These are phyloP conservation scores for Lumnitzera racemosa DNA, from an alignment of 345 rosid species.

Conservation along the genomic window DNA sequence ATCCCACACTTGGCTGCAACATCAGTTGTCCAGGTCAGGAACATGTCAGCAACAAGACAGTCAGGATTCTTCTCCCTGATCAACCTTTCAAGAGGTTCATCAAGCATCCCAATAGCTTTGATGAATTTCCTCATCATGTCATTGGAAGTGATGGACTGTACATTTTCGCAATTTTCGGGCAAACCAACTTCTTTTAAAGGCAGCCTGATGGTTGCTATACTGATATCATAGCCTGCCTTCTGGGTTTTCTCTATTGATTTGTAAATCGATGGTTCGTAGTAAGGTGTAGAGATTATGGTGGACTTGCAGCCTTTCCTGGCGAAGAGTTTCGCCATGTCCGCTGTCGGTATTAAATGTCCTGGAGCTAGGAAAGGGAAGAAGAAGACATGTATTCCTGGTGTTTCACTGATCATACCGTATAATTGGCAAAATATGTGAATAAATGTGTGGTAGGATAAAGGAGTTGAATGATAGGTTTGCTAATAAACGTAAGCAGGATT, in stretches of 20 bases:
- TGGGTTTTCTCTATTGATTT: not conserved
- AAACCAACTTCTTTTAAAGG: constrained; percentile 36
- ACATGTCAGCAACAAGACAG: constrained; percentile 26
- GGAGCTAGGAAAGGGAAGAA: constrained; percentile 51
- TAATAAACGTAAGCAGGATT: not conserved
- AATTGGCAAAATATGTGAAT: too few relatives aligned
- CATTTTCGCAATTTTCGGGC: constrained; percentile 38
- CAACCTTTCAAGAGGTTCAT: too few relatives aligned
- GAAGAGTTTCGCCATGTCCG: constrained; percentile 55
- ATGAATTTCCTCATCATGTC: not conserved
- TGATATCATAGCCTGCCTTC: constrained; percentile 20
- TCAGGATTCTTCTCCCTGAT: constrained; percentile 14
- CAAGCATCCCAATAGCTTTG: not conserved
- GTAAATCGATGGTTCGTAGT: constrained; percentile 9
- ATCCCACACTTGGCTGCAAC: constrained; percentile 24
- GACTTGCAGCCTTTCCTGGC: constrained; percentile 30
- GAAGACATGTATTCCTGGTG: constrained; percentile 23
- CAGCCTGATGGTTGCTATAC: constrained; percentile 25
- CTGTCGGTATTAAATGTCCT: constrained; percentile 51
- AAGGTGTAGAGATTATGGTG: constrained; percentile 40
- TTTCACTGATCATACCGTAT: constrained; percentile 9
- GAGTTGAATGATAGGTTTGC: too few relatives aligned
- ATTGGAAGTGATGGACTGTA: constrained; percentile 13
- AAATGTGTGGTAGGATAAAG: too few relatives aligned
- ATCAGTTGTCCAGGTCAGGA: constrained; percentile 32